phyloP scores from a whole-genome alignment of 768 basidiomycete species.

The Suillus cothurnatus region DNA sequence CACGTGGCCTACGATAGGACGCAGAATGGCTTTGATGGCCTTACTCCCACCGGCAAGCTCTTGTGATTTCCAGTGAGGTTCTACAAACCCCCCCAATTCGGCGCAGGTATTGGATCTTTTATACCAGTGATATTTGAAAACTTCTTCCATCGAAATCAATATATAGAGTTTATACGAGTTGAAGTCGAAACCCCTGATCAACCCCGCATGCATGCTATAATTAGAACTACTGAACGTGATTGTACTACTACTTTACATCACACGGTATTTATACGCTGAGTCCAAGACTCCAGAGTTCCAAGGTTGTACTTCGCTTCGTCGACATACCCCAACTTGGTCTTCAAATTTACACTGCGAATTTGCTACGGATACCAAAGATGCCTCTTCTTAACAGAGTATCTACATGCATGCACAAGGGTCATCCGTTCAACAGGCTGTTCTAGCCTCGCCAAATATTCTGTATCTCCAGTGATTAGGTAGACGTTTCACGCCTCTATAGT shows the following conservation, averaged over 20 bases:
- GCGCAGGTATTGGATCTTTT: background rate
- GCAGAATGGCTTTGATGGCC: slow-evolving; percentile 36
- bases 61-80: slow-evolving; percentile 25
- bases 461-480: background rate
- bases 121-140: background rate
- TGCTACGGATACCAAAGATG: background rate
- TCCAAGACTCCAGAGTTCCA: background rate
- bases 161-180: background rate
- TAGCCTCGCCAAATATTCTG: background rate
- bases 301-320: background rate
- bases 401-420: background rate
- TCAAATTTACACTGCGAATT: background rate
- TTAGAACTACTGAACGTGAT: background rate
- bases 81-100: background rate
- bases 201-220: background rate
- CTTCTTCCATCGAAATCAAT: background rate
- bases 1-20: slow-evolving; percentile 57
- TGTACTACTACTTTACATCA: no score
- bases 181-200: background rate
- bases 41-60: slow-evolving; percentile 39
- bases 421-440: slow-evolving; percentile 7
- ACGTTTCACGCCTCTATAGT: background rate
- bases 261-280: background rate
- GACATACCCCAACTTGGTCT: background rate
- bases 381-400: slow-evolving; percentile 9